These are phyloP conservation scores for Lenzites betulinus DNA, from an alignment of 768 basidiomycete genomes.

Conservation along the genomic window DNA sequence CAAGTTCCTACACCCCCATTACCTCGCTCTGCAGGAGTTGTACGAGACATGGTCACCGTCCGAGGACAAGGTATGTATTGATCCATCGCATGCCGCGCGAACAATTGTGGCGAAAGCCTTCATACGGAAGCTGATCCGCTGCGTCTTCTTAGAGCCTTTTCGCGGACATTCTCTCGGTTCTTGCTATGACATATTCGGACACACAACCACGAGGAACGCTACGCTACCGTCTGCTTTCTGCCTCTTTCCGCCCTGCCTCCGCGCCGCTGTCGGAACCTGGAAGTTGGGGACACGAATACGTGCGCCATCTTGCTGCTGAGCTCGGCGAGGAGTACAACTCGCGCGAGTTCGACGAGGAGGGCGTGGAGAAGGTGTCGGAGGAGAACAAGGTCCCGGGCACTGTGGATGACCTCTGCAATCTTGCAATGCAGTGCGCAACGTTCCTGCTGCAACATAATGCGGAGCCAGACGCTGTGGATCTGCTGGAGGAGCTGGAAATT, in stretches of 20 bases:
- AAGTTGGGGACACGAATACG: conserved; percentile 99
- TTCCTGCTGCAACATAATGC: conserved; percentile 95
- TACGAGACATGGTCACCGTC: conserved; percentile 83
- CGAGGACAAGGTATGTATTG: conserved; percentile 63
- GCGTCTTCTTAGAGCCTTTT: conserved; percentile 70
- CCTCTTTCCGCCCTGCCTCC: conserved; percentile 62
- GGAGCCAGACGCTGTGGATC: conserved; percentile 96
- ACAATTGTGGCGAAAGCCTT: neutral
- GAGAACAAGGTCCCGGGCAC: conserved; percentile 49
- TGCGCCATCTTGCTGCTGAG: conserved; percentile 94
- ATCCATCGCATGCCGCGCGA: neutral
- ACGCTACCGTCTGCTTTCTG: conserved; percentile 85
- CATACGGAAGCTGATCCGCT: neutral
- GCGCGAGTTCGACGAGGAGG: conserved; percentile 58
- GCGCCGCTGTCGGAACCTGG: conserved; percentile 84
- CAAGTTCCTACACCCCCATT: conserved; percentile 96
- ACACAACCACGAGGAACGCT: conserved; percentile 96
- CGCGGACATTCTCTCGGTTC: conserved; percentile 95
- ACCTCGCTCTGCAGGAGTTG: conserved; percentile 79
- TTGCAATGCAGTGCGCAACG: conserved; percentile 82
- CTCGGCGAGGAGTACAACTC: conserved; percentile 88
- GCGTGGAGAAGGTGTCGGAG: conserved; percentile 25
- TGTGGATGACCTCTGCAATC: conserved; percentile 69
- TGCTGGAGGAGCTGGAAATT: conserved; percentile 91
- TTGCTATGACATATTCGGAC: conserved; percentile 99